Evolutionary conservation across 2,329 filamentous ascomycete genomes (phyloP).

Genomic region (Lasiodiplodia sp.): DNA sequence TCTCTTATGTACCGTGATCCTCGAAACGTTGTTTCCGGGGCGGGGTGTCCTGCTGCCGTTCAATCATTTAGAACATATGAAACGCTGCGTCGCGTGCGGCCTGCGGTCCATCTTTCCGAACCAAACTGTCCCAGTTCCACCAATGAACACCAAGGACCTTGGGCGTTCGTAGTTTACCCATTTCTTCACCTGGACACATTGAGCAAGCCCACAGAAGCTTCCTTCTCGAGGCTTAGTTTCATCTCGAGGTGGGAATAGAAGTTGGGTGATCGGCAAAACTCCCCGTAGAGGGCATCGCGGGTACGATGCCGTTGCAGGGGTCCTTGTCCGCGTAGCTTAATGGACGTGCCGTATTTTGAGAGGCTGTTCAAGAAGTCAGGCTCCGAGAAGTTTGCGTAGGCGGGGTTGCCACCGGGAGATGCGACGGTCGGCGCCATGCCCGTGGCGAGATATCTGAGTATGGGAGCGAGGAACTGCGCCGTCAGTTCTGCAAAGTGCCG

Average conservation of each 20-base stretch:
- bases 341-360: slow-evolving; percentile 47
- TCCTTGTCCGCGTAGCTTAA: slow-evolving; percentile 48
- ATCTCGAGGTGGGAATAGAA: slow-evolving; percentile 53
- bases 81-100: slow-evolving; percentile 12
- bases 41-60: slow-evolving; percentile 18
- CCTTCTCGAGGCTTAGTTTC: slow-evolving; percentile 50
- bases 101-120: slow-evolving; percentile 23
- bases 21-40: not conserved
- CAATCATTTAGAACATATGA: slow-evolving; percentile 16
- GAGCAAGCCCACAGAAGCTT: slow-evolving; percentile 48
- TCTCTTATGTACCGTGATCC: not conserved
- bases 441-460: slow-evolving; percentile 51
- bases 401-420: slow-evolving; percentile 45
- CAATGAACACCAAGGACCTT: slow-evolving; percentile 7
- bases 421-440: slow-evolving; percentile 39
- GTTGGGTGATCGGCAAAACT: slow-evolving; percentile 48
- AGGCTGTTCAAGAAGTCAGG: slow-evolving; percentile 47
- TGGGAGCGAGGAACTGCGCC: slow-evolving; percentile 49
- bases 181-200: slow-evolving; percentile 17
- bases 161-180: not conserved
- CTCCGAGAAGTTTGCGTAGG: slow-evolving; percentile 49
- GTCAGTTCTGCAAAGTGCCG: slow-evolving; percentile 52
- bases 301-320: slow-evolving; percentile 47
- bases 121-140: slow-evolving; percentile 11
- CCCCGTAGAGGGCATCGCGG: slow-evolving; percentile 46